Base-by-base conservation (phyloP, 106 monocot genomes). In the Iris macrosiphon region DNA sequence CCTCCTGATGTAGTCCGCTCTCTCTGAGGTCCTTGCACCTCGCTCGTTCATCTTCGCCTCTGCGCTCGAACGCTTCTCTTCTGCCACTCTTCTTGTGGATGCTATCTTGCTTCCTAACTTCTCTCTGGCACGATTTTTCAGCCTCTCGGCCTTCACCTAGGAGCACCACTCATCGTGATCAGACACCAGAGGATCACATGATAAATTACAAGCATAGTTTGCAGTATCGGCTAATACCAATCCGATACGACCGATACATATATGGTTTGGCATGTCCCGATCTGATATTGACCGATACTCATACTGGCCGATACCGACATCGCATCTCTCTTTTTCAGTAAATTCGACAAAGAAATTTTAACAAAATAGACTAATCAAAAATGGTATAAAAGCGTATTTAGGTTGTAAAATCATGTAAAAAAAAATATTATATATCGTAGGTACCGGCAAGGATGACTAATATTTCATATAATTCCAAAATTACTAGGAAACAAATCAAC, bases 1-100 rank as follows among this genome's bases (percentile, higher is more conserved):
- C 33, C 81, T 76, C 39, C 84, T 70, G 35, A 90, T 80, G 54
- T 81, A 90, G 3, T 90, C 84, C 16, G 80, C 84, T 54, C 58
- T 56, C 57, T 84, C 84, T 14, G 89, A 68, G 7, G 84, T 81
- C 37, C 50, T 76, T 8, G 77, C 77, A 5, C 84, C 84, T 2
- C 43, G 66, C n/a, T 84, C 75, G 25, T 81, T 80, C 19, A 90
- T 60, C 47, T 84, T 84, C 5, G 71, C 80, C 59, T 90, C 84
- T 31, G 84, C 89, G 22, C 15, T 84, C 4, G 75, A 31, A 14
- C 84, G 67, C 71, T 69, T 84, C 71, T 84, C 84, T 60, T 90
- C 89, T 19, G 89, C 89, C n/a, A 80, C 69, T 53, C 89, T 69
- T 52, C 65, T 60, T 24, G 84, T 48, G 7, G 74, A 49, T 17